These are phyloP conservation scores for Coleophoma cylindrospora DNA, from an alignment of 2,329 filamentous ascomycete genomes.

Conservation along the genomic window DNA sequence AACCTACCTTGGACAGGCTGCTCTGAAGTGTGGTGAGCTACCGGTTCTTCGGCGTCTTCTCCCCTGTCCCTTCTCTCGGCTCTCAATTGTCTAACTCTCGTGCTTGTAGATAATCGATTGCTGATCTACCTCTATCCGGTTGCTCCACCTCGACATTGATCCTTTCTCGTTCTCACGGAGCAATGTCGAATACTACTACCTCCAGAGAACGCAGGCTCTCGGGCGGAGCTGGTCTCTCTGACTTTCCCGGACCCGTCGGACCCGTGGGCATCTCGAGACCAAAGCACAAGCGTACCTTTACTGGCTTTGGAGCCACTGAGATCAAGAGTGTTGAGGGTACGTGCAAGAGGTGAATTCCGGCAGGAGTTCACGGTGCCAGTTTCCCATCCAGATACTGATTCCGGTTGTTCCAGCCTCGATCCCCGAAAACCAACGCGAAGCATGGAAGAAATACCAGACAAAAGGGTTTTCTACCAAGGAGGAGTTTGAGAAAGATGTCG, in stretches of 20 bases:
- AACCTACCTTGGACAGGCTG: no score
- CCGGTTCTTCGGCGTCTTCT: no score
- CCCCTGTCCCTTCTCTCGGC: no score
- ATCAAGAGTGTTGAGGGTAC: slow-evolving; percentile 91
- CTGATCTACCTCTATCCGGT: no score
- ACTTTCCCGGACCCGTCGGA: slow-evolving; percentile 81
- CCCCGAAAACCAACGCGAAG: slow-evolving; percentile 80
- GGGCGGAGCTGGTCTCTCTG: slow-evolving; percentile 74
- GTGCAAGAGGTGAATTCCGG: slow-evolving; percentile 11
- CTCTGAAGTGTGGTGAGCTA: no score
- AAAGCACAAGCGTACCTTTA: slow-evolving; percentile 96
- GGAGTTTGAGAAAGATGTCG: slow-evolving; percentile 80
- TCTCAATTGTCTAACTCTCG: no score
- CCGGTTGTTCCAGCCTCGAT: slow-evolving; percentile 55
- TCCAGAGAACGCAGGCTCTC: slow-evolving; percentile 76
- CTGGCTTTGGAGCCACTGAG: slow-evolving; percentile 83
- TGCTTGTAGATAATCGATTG: no score
- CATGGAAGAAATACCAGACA: slow-evolving; percentile 63
- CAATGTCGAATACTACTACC: slow-evolving; percentile 13
- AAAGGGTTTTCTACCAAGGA: slow-evolving; percentile 72
- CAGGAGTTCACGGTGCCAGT: no score
- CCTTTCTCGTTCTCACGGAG: no score
- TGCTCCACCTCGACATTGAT: no score
- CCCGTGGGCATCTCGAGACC: slow-evolving; percentile 80
- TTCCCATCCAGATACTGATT: no score